phyloP scores from a whole-genome alignment of 2,329 filamentous ascomycete species.

The Colletotrichum abscissum region DNA sequence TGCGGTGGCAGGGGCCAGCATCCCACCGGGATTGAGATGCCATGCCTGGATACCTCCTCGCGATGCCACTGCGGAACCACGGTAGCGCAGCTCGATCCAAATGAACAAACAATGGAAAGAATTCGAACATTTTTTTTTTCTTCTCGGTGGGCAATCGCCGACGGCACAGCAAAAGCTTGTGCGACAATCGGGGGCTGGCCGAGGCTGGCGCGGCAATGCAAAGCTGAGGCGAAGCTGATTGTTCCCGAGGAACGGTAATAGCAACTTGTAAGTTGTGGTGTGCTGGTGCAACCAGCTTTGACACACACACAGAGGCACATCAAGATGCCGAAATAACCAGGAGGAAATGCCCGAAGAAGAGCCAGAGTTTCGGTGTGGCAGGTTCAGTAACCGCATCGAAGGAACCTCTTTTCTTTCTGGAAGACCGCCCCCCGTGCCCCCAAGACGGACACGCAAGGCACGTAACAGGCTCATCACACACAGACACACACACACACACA shows the following conservation, averaged over 20 bases:
- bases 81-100: not conserved
- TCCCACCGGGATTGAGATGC: constrained; percentile 11
- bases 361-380: constrained; percentile 21
- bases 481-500: not conserved
- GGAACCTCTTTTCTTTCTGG: constrained; percentile 12
- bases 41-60: not conserved
- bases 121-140: not conserved
- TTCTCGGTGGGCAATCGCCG: not conserved
- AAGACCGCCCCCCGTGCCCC: not conserved
- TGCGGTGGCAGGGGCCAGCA: constrained; percentile 7
- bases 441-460: not conserved
- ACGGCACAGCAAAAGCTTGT: constrained; percentile 21
- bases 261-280: not conserved
- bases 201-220: constrained; percentile 27
- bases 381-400: constrained; percentile 25
- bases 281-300: not conserved
- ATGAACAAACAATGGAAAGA: not conserved
- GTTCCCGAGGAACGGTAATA: not conserved
- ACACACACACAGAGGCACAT: not conserved
- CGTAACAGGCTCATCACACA: not conserved
- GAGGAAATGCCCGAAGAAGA: constrained; percentile 21
- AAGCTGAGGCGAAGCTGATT: constrained; percentile 16
- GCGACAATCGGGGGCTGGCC: constrained; percentile 21
- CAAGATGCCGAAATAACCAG: constrained; percentile 6
- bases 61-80: not conserved